Evolutionary conservation across 768 basidiomycete species (phyloP), one percentile per base, ranked within the genome.

Genomic region (Leccinum truebloodii): DNA sequence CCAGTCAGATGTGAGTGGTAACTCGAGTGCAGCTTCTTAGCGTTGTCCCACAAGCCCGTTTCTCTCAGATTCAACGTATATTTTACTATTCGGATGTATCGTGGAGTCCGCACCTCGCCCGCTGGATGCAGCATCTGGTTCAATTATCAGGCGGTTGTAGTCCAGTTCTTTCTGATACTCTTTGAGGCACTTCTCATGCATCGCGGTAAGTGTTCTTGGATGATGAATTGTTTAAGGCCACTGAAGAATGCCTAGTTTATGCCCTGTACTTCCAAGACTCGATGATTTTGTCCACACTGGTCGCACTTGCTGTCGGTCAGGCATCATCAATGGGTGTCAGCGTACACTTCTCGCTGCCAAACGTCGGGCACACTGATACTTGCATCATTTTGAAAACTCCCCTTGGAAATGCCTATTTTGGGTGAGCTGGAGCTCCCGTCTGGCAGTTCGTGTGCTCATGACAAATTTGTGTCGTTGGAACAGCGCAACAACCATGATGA

Each of bases 41-140:
- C 4, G 18, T 28, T n/a, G 13, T 12, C 6, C 30, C 10, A 13
- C 26, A 10, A 12, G n/a, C 35, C 49, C 44, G 4, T 35, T 12
- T 16, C 18, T 32, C 32, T 32, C 32, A 71, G 68, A 18, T 71
- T 66, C n/a, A 71, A 67, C 28, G 52, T 71, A 3, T 69, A 62
- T 44, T 65, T 71, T 51, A 44, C 61, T 0, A 14, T 51, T 20
- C 60, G 68, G 13, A 69, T 71, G 63, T 57, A 59, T 10, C 22
- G 28, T 7, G 66, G 64, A 5, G 10, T 63, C 16, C n/a, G 20
- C 4, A 59, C 59, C n/a, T 22, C 61, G 3, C 41, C 55, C 3
- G n/a, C n/a, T 3, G 54, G 39, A 2, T 71, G 70, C 49, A 59
- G 20, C 10, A 18, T 26, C 20, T 71, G 70, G 70, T 63, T 60